A percentile compares a stretch with the other conserved stretches of the same genome.
phyloP scores from a whole-genome alignment of 768 basidiomycete genomes.

The Serendipita sp. region DNA sequence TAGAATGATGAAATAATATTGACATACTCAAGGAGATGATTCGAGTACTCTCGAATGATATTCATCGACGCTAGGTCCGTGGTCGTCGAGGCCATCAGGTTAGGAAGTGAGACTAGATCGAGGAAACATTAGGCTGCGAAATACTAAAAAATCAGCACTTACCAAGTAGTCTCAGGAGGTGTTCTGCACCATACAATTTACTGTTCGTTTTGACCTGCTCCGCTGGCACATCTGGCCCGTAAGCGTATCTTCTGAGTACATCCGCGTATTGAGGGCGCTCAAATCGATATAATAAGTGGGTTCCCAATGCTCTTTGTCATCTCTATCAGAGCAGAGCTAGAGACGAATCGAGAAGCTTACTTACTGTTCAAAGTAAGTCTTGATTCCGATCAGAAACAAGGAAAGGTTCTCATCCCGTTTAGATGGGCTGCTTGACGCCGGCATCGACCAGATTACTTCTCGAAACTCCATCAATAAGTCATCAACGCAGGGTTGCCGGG shows the following conservation, averaged over 20 bases:
- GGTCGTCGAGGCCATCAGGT: conserved; percentile 76
- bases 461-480: conserved; percentile 67
- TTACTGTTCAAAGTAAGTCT: neutral
- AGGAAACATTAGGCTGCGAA: neutral
- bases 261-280: conserved; percentile 87
- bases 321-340: neutral
- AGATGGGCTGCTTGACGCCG: conserved; percentile 7
- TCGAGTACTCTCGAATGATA: conserved; percentile 75
- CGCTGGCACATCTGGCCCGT: conserved; percentile 50
- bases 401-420: neutral
- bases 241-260: conserved; percentile 54
- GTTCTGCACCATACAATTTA: conserved; percentile 84
- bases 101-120: conserved; percentile 66
- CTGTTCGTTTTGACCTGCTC: conserved; percentile 74
- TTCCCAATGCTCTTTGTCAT: conserved; percentile 44
- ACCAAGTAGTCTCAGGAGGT: conserved; percentile 85
- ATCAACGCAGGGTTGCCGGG: conserved; percentile 61
- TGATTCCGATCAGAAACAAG: neutral
- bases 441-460: conserved; percentile 33
- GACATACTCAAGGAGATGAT: conserved; percentile 66
- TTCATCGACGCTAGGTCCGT: conserved; percentile 77
- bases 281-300: conserved; percentile 83
- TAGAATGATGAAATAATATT: neutral
- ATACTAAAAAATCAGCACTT: conserved; percentile 12
- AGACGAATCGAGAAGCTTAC: neutral